phyloP scores from a whole-genome alignment of 2,329 filamentous ascomycete species.

The Xylaria sp. region DNA sequence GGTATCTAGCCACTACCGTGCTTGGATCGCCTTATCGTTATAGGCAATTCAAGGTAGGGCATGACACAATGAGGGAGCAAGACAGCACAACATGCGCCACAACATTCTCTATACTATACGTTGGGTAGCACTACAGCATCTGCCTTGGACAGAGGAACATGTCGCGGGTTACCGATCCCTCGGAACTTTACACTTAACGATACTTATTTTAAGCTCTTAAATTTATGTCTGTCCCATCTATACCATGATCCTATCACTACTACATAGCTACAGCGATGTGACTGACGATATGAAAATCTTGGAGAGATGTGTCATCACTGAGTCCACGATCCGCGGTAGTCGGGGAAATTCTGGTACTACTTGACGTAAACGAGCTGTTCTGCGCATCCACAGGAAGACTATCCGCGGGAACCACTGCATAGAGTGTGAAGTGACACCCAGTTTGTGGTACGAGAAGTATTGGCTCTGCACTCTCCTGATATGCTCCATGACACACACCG shows the following conservation, averaged over 20 bases:
- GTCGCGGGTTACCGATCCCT: background rate
- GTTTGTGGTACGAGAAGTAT: constrained; percentile 5
- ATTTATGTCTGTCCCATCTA: background rate
- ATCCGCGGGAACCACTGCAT: background rate
- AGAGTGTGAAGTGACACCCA: background rate
- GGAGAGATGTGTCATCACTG: background rate
- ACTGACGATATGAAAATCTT: background rate
- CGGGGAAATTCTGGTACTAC: background rate
- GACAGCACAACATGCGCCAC: background rate
- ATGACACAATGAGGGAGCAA: background rate
- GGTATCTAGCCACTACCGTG: background rate
- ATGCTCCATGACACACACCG: background rate
- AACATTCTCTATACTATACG: background rate
- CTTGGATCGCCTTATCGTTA: background rate
- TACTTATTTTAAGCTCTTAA: background rate
- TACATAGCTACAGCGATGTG: background rate
- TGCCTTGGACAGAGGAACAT: background rate
- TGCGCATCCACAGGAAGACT: background rate
- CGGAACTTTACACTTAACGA: too few species aligned
- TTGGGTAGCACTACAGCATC: background rate
- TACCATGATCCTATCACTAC: background rate
- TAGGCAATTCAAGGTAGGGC: background rate
- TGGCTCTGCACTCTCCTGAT: background rate
- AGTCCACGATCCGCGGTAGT: background rate
- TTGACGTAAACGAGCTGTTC: constrained; percentile 1